phyloP scores from a whole-genome alignment of 2,329 filamentous ascomycete species.

The Aspergillus neoniger region DNA sequence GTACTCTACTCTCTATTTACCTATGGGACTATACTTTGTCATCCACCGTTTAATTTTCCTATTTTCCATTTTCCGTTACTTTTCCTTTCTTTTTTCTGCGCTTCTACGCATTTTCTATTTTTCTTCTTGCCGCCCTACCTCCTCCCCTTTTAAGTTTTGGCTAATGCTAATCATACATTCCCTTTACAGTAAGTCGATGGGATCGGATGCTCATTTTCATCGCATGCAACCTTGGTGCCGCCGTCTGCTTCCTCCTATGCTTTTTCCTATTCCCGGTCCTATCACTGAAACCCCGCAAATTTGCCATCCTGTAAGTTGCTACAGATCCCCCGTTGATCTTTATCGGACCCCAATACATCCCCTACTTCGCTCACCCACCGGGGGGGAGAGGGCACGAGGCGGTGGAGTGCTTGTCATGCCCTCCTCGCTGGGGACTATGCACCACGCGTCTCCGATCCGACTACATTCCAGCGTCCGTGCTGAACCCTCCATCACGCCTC shows the following conservation, averaged over 20 bases:
- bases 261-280: slow-evolving; percentile 87
- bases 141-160: background rate
- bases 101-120: slow-evolving; percentile 4
- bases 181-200: slow-evolving; percentile 83
- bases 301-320: slow-evolving; percentile 87
- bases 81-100: slow-evolving; percentile 3
- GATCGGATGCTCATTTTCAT: slow-evolving; percentile 91
- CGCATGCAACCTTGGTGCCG: slow-evolving; percentile 83
- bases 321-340: slow-evolving; percentile 17
- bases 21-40: background rate
- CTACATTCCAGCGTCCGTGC: slow-evolving; percentile 9
- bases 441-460: slow-evolving; percentile 6
- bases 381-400: slow-evolving; percentile 16
- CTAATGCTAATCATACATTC: slow-evolving; percentile 21
- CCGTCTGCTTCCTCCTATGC: slow-evolving; percentile 86
- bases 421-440: slow-evolving; percentile 21
- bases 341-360: slow-evolving; percentile 16
- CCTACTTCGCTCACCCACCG: slow-evolving; percentile 16
- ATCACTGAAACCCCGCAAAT: slow-evolving; percentile 81
- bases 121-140: background rate
- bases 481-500: slow-evolving; percentile 6
- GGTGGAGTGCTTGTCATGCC: slow-evolving; percentile 28
- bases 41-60: slow-evolving; percentile 2
- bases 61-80: slow-evolving; percentile 1
- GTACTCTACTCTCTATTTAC: background rate